A percentile compares a stretch with the other conserved stretches of the same genome.
These are phyloP conservation scores for Solanum chiquidenum DNA, from an alignment of 257 asterid species.

Conservation along the genomic window DNA sequence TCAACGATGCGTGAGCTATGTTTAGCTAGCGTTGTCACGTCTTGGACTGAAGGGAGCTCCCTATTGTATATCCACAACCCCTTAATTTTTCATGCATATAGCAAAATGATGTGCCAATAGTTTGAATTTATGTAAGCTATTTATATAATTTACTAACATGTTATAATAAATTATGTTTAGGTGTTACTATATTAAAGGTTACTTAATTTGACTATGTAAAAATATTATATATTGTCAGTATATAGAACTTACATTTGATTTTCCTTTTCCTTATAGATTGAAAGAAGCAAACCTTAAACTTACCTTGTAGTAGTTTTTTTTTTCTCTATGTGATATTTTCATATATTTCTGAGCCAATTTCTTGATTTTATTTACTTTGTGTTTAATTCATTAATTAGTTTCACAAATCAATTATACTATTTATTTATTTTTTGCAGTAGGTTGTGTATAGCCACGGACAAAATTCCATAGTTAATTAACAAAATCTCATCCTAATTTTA, in stretches of 20 bases:
- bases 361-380: neutral
- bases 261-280: neutral
- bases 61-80: constrained; percentile 11
- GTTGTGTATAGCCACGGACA: neutral
- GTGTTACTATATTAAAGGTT: neutral
- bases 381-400: neutral
- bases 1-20: constrained; percentile 77
- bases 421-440: neutral
- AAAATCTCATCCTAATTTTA: too few relatives aligned
- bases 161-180: neutral
- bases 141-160: neutral
- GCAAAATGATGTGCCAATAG: neutral
- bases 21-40: constrained; percentile 56
- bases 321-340: neutral
- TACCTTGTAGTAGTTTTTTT: neutral
- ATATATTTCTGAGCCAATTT: neutral
- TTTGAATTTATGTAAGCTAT: neutral
- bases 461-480: too few relatives aligned
- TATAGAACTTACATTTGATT: neutral
- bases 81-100: neutral
- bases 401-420: neutral
- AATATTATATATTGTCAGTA: neutral
- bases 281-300: neutral
- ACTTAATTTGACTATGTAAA: neutral
- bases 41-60: constrained; percentile 99